Base-by-base conservation (phyloP, 2,329 filamentous ascomycete genomes). In the Fusarium aywerte region DNA sequence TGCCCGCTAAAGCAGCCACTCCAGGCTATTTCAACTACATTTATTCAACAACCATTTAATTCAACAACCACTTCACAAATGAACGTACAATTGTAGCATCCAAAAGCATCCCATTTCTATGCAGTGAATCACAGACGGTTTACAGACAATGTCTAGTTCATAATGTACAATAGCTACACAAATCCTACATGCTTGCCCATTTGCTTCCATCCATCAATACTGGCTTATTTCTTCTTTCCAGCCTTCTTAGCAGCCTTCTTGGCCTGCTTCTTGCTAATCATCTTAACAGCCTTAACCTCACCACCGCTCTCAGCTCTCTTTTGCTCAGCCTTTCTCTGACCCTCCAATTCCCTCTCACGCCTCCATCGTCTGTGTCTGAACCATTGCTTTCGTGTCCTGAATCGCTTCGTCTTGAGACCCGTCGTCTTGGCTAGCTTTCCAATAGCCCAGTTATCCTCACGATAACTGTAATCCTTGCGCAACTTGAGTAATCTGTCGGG, bases 401-500 rank as follows among this genome's bases (percentile, higher is more conserved):
- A 83, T 55, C 83, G 80, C 65, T 82, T 84, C 23, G 83, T 80
- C 57, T 83, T 78, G 56, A 82, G 79, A 20, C 82, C 80, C 73
- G 84, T 85, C 65, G 84, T 84, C 68, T 79, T 80, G 50, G 84
- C 82, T 45, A 89, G 78, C 11, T 82, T 81, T 13, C 86, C 86
- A 45, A 89, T 85, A 25, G 83, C 80, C 81, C 84, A 87, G 78
- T 86, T 87, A 73, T 85, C 84, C 78, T 89, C 86, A 50, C 83
- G 81, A 76, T 88, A 89, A 69, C 82, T 82, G 79, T 88, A 88
- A 74, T 87, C 81, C 54, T 80, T 75, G 52, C 81, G 80, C 56
- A 88, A 79, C 65, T 79, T 80, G 70, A 87, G 79, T 51, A 87
- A 73, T 58, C 85, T 80, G 62, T 82, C 80, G 23, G 79, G 78